These are phyloP conservation scores for Tricholoma matsutake DNA, from an alignment of 768 basidiomycete genomes.

Conservation along the genomic window DNA sequence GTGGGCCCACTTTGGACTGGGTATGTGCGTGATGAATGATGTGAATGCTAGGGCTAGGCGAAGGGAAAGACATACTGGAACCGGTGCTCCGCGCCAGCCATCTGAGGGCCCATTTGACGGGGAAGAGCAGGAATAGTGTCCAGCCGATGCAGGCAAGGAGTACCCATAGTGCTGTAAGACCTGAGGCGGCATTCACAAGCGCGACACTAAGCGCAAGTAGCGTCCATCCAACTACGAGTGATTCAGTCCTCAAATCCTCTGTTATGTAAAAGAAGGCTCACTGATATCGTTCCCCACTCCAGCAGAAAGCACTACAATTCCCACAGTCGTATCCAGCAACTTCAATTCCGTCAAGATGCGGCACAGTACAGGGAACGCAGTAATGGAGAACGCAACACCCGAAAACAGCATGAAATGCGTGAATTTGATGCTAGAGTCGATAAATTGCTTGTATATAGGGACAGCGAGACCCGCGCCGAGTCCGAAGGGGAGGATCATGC, in stretches of 20 bases:
- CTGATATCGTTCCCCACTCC: slow-evolving; percentile 86
- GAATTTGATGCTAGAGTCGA: slow-evolving; percentile 64
- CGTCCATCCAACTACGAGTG: slow-evolving; percentile 66
- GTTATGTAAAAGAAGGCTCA: slow-evolving; percentile 21
- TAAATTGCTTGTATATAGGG: slow-evolving; percentile 74
- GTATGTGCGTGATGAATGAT: slow-evolving; percentile 1
- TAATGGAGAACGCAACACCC: slow-evolving; percentile 88
- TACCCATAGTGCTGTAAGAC: slow-evolving; percentile 83
- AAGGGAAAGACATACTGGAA: slow-evolving; percentile 44
- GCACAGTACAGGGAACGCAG: slow-evolving; percentile 83
- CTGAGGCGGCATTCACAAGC: slow-evolving; percentile 83
- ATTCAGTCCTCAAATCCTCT: background rate
- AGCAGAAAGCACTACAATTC: slow-evolving; percentile 88
- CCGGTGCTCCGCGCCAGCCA: slow-evolving; percentile 81
- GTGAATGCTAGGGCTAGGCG: background rate
- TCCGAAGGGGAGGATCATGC: slow-evolving; percentile 86
- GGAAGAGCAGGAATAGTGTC: slow-evolving; percentile 71
- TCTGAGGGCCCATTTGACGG: slow-evolving; percentile 54
- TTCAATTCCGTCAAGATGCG: slow-evolving; percentile 89
- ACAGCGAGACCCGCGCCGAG: slow-evolving; percentile 65
- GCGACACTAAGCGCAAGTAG: slow-evolving; percentile 89
- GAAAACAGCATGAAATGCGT: slow-evolving; percentile 94
- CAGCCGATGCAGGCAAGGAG: slow-evolving; percentile 79
- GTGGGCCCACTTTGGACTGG: slow-evolving; percentile 75
- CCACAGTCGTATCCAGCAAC: slow-evolving; percentile 87